Evolutionary conservation across 257 asterid species (phyloP).

Genomic region (Solanum bulbocastanum): DNA sequence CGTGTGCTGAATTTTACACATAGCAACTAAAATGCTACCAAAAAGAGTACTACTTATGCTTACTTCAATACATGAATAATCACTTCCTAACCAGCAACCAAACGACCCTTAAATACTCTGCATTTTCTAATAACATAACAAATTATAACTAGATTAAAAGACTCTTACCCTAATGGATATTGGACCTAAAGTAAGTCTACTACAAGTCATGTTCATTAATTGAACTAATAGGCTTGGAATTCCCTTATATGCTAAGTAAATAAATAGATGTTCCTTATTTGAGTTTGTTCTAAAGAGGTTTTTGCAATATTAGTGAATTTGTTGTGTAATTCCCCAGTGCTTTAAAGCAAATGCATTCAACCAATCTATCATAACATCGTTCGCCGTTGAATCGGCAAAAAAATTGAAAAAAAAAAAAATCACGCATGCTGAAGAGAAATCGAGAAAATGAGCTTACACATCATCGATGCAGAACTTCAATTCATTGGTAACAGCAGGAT

Average conservation of each 20-base stretch:
- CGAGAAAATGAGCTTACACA: constrained; percentile 28
- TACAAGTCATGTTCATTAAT: neutral
- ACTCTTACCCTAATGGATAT: neutral
- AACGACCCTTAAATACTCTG: neutral
- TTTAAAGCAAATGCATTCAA: neutral
- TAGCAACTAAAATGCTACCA: neutral
- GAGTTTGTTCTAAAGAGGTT: neutral
- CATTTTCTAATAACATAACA: neutral
- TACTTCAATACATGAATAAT: neutral
- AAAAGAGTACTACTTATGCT: neutral
- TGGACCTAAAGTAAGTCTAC: neutral
- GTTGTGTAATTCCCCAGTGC: neutral
- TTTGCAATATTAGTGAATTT: neutral
- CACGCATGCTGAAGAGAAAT: neutral
- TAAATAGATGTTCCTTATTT: neutral
- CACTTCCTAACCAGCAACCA: neutral
- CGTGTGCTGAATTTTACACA: neutral
- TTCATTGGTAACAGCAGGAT: constrained; percentile 31
- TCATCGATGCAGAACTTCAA: constrained; percentile 63
- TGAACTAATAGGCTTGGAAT: neutral
- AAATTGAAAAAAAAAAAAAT: neutral
- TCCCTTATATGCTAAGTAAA: neutral
- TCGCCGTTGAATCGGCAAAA: neutral
- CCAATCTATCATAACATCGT: neutral
- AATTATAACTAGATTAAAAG: neutral